phyloP scores from a whole-genome alignment of 345 rosid genomes.

The Melastoma malabathricum region DNA sequence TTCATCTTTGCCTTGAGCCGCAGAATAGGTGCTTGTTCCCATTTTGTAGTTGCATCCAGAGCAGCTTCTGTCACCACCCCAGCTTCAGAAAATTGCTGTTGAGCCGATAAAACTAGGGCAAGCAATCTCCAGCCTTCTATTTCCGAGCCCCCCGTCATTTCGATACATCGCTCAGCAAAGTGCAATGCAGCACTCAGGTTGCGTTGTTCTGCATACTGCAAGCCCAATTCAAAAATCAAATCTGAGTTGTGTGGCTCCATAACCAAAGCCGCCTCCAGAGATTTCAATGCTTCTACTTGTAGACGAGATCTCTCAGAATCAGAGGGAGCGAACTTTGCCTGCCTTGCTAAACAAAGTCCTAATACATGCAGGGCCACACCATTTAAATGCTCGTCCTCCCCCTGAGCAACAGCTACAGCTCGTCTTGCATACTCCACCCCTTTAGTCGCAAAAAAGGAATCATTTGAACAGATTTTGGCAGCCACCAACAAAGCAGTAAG shows the following conservation, averaged over 20 bases:
- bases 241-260: conserved; percentile 63
- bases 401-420: conserved; percentile 45
- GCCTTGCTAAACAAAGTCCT: conserved; percentile 83
- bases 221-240: conserved; percentile 66
- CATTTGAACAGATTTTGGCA: conserved; percentile 73
- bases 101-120: conserved; percentile 73
- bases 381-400: conserved; percentile 53
- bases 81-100: conserved; percentile 74
- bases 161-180: conserved; percentile 59
- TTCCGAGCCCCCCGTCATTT: conserved; percentile 71
- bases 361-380: conserved; percentile 59
- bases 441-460: conserved; percentile 64
- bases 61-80: conserved; percentile 85
- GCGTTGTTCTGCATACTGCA: conserved; percentile 77
- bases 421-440: conserved; percentile 65
- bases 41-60: conserved; percentile 78
- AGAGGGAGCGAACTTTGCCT: conserved; percentile 57
- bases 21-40: conserved; percentile 82
- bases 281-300: conserved; percentile 70
- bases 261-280: conserved; percentile 50
- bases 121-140: conserved; percentile 89
- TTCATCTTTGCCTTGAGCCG: conserved; percentile 76
- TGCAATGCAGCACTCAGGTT: conserved; percentile 56
- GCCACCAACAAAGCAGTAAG: conserved; percentile 62
- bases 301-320: conserved; percentile 75